Percentiles rank a stretch among this genome's conserved stretches.
phyloP scores from a whole-genome alignment of 2,329 filamentous ascomycete genomes.

The Hypomyces rosellus region DNA sequence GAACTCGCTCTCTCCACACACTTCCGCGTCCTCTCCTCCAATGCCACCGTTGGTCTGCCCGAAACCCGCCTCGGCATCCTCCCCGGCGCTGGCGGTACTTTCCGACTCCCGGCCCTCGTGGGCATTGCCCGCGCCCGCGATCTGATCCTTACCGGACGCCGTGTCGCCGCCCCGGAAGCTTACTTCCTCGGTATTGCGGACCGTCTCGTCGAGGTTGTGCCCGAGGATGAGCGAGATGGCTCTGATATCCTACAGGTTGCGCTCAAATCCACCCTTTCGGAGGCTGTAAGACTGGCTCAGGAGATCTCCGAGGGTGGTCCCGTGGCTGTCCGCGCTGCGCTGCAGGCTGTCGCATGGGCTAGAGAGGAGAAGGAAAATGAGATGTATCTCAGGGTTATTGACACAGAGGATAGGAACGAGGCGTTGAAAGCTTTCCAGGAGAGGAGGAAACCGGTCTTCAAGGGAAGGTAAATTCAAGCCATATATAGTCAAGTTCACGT shows the following conservation, averaged over 20 bases:
- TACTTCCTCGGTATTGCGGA: constrained; percentile 90
- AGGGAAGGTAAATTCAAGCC: constrained; percentile 37
- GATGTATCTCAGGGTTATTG: constrained; percentile 78
- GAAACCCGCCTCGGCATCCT: constrained; percentile 93
- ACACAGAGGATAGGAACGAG: constrained; percentile 81
- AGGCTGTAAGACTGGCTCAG: constrained; percentile 70
- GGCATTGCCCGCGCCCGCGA: constrained; percentile 79
- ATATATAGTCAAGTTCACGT: neutral
- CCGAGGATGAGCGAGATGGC: constrained; percentile 42
- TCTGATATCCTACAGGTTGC: constrained; percentile 48
- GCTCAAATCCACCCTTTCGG: constrained; percentile 61
- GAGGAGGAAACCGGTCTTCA: constrained; percentile 55
- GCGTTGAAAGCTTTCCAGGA: constrained; percentile 75
- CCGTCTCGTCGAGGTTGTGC: constrained; percentile 73
- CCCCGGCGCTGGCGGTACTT: constrained; percentile 88
- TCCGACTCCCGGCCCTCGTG: constrained; percentile 75
- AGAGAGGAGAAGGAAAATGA: constrained; percentile 74
- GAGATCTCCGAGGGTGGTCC: constrained; percentile 90
- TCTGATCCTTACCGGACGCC: constrained; percentile 82
- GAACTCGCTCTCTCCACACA: constrained; percentile 87
- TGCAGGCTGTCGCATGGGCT: constrained; percentile 70
- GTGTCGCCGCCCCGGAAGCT: constrained; percentile 75
- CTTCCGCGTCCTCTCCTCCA: constrained; percentile 79
- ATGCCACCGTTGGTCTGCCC: constrained; percentile 72
- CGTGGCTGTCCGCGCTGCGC: constrained; percentile 69